These are phyloP conservation scores for Malus hybrid DNA, from an alignment of 331 rosid species.

Conservation along the genomic window DNA sequence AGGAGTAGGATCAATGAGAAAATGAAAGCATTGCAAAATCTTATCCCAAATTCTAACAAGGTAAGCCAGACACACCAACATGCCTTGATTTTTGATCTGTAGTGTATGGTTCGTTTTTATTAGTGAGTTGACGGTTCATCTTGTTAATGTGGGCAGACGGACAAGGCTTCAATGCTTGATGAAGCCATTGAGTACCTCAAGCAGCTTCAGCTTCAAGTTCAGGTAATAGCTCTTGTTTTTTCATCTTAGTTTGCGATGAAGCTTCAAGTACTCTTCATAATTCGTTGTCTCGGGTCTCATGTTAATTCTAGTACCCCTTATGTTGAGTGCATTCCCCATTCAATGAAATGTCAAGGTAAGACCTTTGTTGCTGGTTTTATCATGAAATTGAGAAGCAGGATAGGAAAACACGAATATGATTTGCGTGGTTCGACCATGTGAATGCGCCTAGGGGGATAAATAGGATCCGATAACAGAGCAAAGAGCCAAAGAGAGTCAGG, in stretches of 20 bases:
- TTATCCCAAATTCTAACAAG: constrained; percentile 87
- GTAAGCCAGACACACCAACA: constrained; percentile 13
- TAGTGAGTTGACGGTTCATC: constrained; percentile 6
- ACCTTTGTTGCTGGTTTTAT: neutral
- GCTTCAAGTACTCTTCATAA: neutral
- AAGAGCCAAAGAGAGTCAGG: neutral
- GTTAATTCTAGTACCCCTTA: neutral
- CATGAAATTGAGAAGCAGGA: neutral
- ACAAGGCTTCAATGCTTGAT: constrained; percentile 92
- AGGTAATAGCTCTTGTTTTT: constrained; percentile 31
- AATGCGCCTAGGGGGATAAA: neutral
- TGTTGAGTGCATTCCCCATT: neutral
- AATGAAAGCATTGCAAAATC: constrained; percentile 87
- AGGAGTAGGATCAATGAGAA: constrained; percentile 91
- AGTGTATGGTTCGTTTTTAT: neutral
- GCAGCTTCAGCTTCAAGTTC: constrained; percentile 97
- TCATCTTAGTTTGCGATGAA: neutral
- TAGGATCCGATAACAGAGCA: neutral
- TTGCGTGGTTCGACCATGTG: neutral
- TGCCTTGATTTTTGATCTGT: neutral
- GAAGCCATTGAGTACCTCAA: constrained; percentile 89
- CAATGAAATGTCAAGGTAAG: neutral
- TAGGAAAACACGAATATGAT: neutral
- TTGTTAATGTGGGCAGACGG: constrained; percentile 48
- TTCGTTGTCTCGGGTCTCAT: neutral